Conservation (phyloP, 768 basidiomycete genomes). For the Wakefieldia striispora region DNA sequence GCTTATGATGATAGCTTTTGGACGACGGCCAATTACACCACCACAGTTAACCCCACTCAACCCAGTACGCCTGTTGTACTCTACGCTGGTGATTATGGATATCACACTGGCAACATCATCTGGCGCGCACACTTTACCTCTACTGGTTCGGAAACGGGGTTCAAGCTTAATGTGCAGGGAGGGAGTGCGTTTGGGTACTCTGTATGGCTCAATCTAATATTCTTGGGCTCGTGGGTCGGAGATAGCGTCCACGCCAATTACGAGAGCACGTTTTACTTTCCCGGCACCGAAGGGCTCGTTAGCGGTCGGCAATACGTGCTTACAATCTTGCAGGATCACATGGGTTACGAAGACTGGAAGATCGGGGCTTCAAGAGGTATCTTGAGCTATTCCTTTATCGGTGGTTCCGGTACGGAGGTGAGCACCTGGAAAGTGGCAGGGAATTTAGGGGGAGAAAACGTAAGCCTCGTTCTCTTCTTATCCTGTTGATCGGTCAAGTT, state of each 20-base stretch:
- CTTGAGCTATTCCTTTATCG: conserved; percentile 44
- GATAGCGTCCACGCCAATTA: conserved; percentile 13
- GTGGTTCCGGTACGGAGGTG: conserved; percentile 38
- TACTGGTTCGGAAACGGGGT: conserved; percentile 43
- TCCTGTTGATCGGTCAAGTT: not conserved
- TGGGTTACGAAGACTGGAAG: conserved; percentile 47
- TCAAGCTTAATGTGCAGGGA: conserved; percentile 41
- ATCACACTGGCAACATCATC: conserved; percentile 50
- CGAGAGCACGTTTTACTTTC: conserved; percentile 18
- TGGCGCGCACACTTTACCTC: conserved; percentile 53
- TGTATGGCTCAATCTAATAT: conserved; percentile 46
- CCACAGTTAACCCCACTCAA: conserved; percentile 40
- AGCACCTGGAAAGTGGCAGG: conserved; percentile 49
- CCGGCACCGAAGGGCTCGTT: not conserved
- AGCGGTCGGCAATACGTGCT: conserved; percentile 39
- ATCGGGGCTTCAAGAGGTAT: conserved; percentile 51
- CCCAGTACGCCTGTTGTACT: conserved; percentile 42
- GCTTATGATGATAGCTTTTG: conserved; percentile 42
- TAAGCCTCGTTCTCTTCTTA: conserved; percentile 18
- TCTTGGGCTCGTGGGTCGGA: conserved; percentile 41
- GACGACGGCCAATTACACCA: conserved; percentile 42
- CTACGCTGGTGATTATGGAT: conserved; percentile 50
- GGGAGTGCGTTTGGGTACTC: conserved; percentile 50
- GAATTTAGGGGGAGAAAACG: conserved; percentile 47
- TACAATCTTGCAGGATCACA: conserved; percentile 54